Evolutionary conservation across 139 green algal species (phyloP).

Genomic region (Pleodorina starrii): DNA sequence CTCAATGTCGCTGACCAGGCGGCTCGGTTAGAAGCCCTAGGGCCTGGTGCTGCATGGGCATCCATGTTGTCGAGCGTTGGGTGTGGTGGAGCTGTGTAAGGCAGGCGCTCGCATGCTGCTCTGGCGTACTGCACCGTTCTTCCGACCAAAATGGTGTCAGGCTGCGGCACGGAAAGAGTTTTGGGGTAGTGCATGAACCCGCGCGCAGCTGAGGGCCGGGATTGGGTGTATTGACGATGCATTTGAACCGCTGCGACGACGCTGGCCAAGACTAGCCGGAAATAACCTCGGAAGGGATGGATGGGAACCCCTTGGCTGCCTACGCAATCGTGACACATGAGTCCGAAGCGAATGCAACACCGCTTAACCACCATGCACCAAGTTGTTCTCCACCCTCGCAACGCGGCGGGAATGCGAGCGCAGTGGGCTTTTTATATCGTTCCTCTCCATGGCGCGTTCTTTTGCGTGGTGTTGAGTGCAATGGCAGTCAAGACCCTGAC

Average conservation of each 20-base stretch:
- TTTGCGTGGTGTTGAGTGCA: too few relatives aligned
- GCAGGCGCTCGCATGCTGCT: neutral
- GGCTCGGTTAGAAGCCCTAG: conserved; percentile 2
- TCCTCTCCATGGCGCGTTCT: too few relatives aligned
- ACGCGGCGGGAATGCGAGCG: too few relatives aligned
- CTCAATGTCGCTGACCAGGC: neutral
- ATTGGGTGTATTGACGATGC: conserved; percentile 6
- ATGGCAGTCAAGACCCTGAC: too few relatives aligned
- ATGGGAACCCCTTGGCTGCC: neutral
- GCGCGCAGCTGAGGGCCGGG: neutral
- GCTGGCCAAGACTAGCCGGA: neutral
- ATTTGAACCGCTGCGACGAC: neutral
- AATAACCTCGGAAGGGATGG: conserved; percentile 20
- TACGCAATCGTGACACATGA: conserved; percentile 1
- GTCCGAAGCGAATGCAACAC: conserved; percentile 4
- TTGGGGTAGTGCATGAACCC: neutral
- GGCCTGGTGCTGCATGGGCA: conserved; percentile 19
- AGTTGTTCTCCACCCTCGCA: too few relatives aligned
- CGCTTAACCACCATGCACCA: neutral
- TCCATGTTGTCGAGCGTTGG: neutral
- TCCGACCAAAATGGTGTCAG: neutral
- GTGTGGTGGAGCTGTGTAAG: neutral
- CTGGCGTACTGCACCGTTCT: neutral
- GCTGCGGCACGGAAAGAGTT: neutral
- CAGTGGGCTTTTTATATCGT: too few relatives aligned